Conservation (phyloP, 805 yeast species). For the Candida maesae region DNA sequence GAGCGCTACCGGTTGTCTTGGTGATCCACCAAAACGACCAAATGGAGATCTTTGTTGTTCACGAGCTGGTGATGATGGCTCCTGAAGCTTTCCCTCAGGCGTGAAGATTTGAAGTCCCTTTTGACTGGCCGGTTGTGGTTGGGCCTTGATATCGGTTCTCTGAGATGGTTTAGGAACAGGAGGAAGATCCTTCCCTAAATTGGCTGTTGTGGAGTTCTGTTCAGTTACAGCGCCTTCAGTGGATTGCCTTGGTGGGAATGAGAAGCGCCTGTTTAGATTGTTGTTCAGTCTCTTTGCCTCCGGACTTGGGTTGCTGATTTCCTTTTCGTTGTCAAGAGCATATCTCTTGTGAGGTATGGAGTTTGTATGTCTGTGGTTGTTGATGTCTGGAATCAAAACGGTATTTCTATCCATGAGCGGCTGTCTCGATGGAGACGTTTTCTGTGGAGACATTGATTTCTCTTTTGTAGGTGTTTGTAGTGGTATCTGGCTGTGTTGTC, state of each 20-base stretch:
- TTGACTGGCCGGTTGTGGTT: background rate
- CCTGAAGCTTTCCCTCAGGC: conserved; percentile 6
- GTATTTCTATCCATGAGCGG: conserved; percentile 2
- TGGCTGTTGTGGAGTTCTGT: background rate
- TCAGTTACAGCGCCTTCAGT: background rate
- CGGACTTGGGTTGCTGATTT: conserved; percentile 25
- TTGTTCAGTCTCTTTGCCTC: conserved; percentile 25
- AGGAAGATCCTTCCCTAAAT: conserved; percentile 4
- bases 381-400: conserved; percentile 9
- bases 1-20: background rate
- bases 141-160: conserved; percentile 3
- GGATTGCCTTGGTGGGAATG: conserved; percentile 22
- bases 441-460: background rate
- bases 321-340: conserved; percentile 24
- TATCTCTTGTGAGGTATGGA: background rate
- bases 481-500: background rate
- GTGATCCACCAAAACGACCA: conserved; percentile 11
- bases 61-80: background rate
- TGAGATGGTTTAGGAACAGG: conserved; percentile 8
- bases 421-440: background rate
- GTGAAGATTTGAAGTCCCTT: conserved; percentile 11
- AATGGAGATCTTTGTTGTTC: background rate
- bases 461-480: conserved; percentile 10
- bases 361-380: background rate
- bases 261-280: conserved; percentile 22